Evolutionary conservation across 257 asterid genomes (phyloP).

Genomic region (Gentiana straminea): DNA sequence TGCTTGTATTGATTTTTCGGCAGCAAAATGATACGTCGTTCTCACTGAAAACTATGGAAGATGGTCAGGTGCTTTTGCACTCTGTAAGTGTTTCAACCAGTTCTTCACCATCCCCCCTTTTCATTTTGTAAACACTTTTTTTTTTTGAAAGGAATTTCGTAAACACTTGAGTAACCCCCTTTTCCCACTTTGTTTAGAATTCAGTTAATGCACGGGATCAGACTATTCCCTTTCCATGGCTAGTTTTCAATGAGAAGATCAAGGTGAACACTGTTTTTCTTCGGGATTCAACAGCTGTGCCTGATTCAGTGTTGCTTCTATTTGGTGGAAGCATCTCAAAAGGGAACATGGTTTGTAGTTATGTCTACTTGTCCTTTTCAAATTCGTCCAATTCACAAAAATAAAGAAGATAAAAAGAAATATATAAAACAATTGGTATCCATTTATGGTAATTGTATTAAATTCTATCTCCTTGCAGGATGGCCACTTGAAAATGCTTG

Average conservation of each 20-base stretch:
- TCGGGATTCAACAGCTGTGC: conserved; percentile 87
- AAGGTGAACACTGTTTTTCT: conserved; percentile 83
- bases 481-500: conserved; percentile 83
- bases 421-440: too few species aligned
- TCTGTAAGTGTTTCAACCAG: conserved; percentile 44
- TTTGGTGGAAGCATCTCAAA: conserved; percentile 77
- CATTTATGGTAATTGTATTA: neutral
- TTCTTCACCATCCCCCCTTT: neutral
- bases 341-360: conserved; percentile 47
- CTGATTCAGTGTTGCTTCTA: conserved; percentile 79
- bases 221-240: conserved; percentile 84
- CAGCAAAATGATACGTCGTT: conserved; percentile 87
- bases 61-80: conserved; percentile 68
- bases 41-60: conserved; percentile 95
- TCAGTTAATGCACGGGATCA: conserved; percentile 73
- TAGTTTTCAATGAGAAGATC: conserved; percentile 84
- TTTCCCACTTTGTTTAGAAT: conserved; percentile 34
- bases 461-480: conserved; percentile 38
- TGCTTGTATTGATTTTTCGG: conserved; percentile 16
- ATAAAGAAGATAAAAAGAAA: neutral
- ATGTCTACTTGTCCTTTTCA: neutral
- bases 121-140: too few species aligned
- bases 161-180: too few species aligned
- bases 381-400: neutral
- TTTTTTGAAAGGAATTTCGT: too few species aligned